A percentile compares a stretch with the other conserved stretches of the same genome.
Conservation (phyloP, 768 basidiomycete genomes). For the Collybia mongolica region DNA sequence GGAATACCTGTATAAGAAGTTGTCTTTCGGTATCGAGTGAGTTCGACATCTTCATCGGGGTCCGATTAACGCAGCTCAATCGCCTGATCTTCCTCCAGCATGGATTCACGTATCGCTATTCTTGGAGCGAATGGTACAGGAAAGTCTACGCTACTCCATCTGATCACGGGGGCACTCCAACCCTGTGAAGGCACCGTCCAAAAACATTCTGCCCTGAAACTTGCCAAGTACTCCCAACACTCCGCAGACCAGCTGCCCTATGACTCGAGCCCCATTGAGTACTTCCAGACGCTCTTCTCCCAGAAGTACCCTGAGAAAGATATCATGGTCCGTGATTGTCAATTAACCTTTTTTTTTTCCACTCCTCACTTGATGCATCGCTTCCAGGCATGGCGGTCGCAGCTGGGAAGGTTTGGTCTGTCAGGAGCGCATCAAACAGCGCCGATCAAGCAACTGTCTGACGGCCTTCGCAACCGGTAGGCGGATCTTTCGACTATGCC, state of each 20-base stretch:
- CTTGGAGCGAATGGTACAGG: conserved; percentile 96
- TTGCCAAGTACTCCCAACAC: conserved; percentile 99
- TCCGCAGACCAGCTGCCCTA: conserved; percentile 98
- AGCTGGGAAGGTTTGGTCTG: conserved; percentile 94
- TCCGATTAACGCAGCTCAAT: conserved; percentile 46
- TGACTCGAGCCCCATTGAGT: conserved; percentile 86
- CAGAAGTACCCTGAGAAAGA: conserved; percentile 95
- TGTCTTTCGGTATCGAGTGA: conserved; percentile 98
- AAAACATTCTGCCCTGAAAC: conserved; percentile 86
- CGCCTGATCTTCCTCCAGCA: conserved; percentile 59
- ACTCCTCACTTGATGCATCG: background rate
- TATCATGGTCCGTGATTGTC: conserved; percentile 41
- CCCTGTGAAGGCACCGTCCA: conserved; percentile 85
- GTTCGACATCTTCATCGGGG: conserved; percentile 13
- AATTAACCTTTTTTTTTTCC: too few species aligned
- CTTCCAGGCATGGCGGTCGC: conserved; percentile 84
- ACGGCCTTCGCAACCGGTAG: conserved; percentile 93
- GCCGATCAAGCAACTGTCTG: conserved; percentile 92
- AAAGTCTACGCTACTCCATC: conserved; percentile 88
- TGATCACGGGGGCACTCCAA: conserved; percentile 81
- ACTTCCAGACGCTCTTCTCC: conserved; percentile 80
- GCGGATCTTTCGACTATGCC: conserved; percentile 16
- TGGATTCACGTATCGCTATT: conserved; percentile 94
- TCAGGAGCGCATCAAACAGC: conserved; percentile 91
- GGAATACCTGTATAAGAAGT: conserved; percentile 83